Base-by-base conservation (phyloP, 176 grass and related monocot species). In the Poa pratensis region DNA sequence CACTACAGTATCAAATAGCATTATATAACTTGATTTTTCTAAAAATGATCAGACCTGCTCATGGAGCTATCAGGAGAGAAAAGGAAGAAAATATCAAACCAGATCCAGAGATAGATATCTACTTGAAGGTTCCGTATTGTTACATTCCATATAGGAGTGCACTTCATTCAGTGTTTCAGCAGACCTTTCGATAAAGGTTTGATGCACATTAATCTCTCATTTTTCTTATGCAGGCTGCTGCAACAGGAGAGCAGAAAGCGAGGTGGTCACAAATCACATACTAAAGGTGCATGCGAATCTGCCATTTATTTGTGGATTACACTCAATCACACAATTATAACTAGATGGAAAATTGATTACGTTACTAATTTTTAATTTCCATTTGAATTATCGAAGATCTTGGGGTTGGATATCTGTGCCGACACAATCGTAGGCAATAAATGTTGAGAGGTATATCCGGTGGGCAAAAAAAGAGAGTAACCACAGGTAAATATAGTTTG, bases 381-480 rank as follows among this genome's bases (percentile, higher is more conserved):
- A 50, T 77, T 76, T 22, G 5, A 9, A 75, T 57, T 65, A 78
- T 34, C 49, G 68, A 83, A 97, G 94, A 67, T 97, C 28, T 68
- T 94, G 73, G 94, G 94, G 15, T 77, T 97, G 80, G 94, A 97
- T 73, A 78, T 94, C 23, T 97, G 94, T 77, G 94, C 91, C 37
- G 89, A 97, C 74, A 97, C 91, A 80, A 76, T 97, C 0, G 89
- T 97, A 51, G 94, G 94, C 75, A 87, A 92, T 40, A 88, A 90
- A 93, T 97, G 89, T 62, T 97, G 46, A 92, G 94, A 88, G 94
- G 94, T 20, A 84, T 97, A 84, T 97, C 91, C 5, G 94, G 91
- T 64, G 94, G 94, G 71, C 91, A 94, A 69, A 97, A 87, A 71
- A 97, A 97, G 89, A 86, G 94, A 87, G 94, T 97, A 65, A 97